Evolutionary conservation across 2,329 filamentous ascomycete genomes (phyloP).

Genomic region (Talaromyces funiculosus): DNA sequence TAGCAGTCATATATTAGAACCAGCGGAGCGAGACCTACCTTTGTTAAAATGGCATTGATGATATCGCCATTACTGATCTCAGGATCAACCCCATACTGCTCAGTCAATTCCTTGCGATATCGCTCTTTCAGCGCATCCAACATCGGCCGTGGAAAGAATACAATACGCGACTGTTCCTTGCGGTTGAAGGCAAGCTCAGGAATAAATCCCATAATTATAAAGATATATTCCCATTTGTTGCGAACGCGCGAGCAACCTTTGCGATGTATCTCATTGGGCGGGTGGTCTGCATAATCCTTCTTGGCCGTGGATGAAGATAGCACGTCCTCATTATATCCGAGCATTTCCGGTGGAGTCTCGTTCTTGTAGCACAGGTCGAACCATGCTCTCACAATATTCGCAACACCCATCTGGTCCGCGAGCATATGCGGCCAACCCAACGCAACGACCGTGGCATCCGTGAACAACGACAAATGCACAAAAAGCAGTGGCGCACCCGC

Average conservation of each 20-base stretch:
- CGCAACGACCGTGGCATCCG: background rate
- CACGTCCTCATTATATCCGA: background rate
- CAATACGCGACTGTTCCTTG: background rate
- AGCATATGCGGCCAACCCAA: background rate
- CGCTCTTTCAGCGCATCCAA: background rate
- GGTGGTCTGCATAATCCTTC: background rate
- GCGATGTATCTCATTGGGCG: background rate
- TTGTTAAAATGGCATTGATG: background rate
- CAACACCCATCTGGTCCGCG: background rate
- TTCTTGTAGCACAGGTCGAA: background rate
- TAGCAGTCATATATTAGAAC: background rate
- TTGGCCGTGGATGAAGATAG: background rate
- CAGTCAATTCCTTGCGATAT: background rate
- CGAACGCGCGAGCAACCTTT: background rate
- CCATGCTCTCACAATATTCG: conserved; percentile 3
- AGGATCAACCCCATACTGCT: background rate
- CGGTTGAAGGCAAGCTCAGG: background rate
- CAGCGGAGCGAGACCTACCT: background rate
- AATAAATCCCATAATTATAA: background rate
- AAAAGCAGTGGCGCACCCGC: background rate
- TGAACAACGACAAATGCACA: background rate
- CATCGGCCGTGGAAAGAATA: background rate
- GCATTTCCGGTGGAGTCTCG: background rate
- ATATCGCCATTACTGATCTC: background rate
- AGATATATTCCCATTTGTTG: background rate